Evolutionary conservation across 495 filamentous ascomycete species (phyloP).

Genomic region (Aspergillus panamensis): DNA sequence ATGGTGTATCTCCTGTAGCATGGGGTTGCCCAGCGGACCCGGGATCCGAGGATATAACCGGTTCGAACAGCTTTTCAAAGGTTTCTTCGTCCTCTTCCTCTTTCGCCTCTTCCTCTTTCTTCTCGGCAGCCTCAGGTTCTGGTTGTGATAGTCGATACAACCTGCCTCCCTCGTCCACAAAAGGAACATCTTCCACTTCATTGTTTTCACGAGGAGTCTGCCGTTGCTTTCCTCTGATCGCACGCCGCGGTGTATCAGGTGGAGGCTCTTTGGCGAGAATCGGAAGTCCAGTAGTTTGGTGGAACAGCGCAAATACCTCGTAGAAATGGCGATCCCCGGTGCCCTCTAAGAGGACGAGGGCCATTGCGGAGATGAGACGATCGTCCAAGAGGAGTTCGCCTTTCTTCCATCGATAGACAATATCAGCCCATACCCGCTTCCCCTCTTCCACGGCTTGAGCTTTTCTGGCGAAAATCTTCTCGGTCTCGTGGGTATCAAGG

Average conservation of each 20-base stretch:
- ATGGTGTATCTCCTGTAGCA: neutral
- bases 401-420: conserved; percentile 65
- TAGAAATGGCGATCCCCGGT: conserved; percentile 57
- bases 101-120: conserved; percentile 22
- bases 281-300: conserved; percentile 74
- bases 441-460: conserved; percentile 51
- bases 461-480: conserved; percentile 34
- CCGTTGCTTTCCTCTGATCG: neutral
- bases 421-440: conserved; percentile 74
- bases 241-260: neutral
- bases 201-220: neutral
- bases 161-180: conserved; percentile 29
- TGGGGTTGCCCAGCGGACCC: neutral
- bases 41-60: conserved; percentile 19
- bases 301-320: conserved; percentile 65
- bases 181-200: conserved; percentile 30
- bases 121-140: conserved; percentile 13
- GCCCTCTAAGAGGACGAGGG: conserved; percentile 61
- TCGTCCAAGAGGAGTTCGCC: conserved; percentile 70
- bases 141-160: conserved; percentile 10
- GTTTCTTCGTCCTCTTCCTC: conserved; percentile 27
- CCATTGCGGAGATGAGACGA: conserved; percentile 71
- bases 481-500: conserved; percentile 29
- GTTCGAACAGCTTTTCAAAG: conserved; percentile 38
- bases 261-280: conserved; percentile 30